phyloP scores from a whole-genome alignment of 345 rosid genomes.

The Turritis glabra region DNA sequence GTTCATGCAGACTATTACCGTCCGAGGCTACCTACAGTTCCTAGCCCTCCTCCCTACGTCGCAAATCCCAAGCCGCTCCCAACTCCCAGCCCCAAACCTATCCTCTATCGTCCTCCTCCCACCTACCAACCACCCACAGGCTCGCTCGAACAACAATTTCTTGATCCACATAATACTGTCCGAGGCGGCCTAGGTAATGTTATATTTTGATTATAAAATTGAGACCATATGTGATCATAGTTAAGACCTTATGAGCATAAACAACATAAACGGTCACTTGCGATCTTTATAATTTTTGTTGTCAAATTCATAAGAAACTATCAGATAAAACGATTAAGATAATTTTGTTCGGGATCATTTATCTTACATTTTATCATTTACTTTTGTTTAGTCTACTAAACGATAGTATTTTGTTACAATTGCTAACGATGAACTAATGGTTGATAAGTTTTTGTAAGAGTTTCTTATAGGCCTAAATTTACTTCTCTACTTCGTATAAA shows the following conservation, averaged over 20 bases:
- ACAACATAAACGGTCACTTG: not conserved
- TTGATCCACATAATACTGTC: conserved; percentile 70
- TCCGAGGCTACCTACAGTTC: not conserved
- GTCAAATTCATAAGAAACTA: not conserved
- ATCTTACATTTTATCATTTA: no score
- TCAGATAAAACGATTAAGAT: not conserved
- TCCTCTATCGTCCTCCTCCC: conserved; percentile 30
- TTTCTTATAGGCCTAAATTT: no score
- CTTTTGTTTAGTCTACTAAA: not conserved
- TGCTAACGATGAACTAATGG: not conserved
- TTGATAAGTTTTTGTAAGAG: no score
- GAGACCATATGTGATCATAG: not conserved
- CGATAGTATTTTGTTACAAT: not conserved
- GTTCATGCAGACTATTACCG: conserved; percentile 38
- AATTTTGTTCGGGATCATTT: no score
- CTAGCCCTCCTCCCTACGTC: conserved; percentile 22
- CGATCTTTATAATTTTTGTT: not conserved
- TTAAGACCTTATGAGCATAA: not conserved
- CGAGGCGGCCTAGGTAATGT: conserved; percentile 39
- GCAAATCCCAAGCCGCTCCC: conserved; percentile 12
- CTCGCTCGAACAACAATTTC: conserved; percentile 46
- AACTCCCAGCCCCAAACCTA: conserved; percentile 34
- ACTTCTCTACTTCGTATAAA: no score
- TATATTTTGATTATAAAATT: not conserved
- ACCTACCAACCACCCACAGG: conserved; percentile 33